Evolutionary conservation across 1,284 basidiomycete genomes (phyloP), one percentile per base, ranked within the genome.

Genomic region (Ustilago tritici): DNA sequence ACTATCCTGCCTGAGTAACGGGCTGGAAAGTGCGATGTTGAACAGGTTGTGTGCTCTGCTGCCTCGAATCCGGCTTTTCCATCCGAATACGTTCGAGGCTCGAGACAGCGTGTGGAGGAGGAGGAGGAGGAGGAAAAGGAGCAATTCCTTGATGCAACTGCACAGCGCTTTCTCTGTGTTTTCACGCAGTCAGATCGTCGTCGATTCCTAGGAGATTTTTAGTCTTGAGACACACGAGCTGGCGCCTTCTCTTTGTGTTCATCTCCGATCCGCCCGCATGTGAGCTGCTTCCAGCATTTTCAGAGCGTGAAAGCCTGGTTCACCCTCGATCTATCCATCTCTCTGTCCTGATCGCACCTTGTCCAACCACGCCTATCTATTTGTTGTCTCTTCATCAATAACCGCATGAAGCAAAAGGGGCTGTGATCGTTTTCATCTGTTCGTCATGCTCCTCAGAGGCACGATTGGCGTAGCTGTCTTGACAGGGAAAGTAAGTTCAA

Each of bases 231-330:
- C 9, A 34, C 40, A 32, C 11, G 7, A 11, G n/a, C 10, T n/a
- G 19, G 32, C 34, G 50, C 54, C 5, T 17, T 6, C 12, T 58
- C 34, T 12, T 28, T 5, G 14, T 31, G 40, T 61, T 60, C 32
- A 73, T 57, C 40, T 73, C 70, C 70, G 70, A 67, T 68, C 61
- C 61, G 65, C 56, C 70, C 70, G 65, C 65, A 43, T 62, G 61
- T 38, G 34, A 19, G 43, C 59, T 49, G 41, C 61, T 55, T 56
- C 36, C 57, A 43, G 61, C 52, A 61, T 36, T 31, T 32, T 47
- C 40, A 57, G 61, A 68, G 61, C 70, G 70, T 73, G 70, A 73
- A 73, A 73, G 70, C 64, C 43, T 34, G n/a, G 54, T 9, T 11
- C 35, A 32, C 34, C 35, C 15, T 28, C n/a, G 38, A 7, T 50